Base-by-base conservation (phyloP, 73 alveolate genomes). In the Paramecium tetraurelia region DNA sequence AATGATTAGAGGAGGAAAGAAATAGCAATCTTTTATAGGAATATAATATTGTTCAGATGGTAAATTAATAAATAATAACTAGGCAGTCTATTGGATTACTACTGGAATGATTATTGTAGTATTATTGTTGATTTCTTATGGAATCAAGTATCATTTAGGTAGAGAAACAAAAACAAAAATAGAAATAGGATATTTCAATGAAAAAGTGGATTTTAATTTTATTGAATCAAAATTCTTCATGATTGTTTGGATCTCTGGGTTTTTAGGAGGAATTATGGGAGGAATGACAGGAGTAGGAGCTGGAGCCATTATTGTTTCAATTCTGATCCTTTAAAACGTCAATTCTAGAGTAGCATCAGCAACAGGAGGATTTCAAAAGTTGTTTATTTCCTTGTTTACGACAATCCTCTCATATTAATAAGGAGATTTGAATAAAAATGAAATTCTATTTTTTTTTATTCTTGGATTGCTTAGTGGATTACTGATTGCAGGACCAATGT, bases 321-420 rank as follows among this genome's bases (percentile, higher is more conserved):
- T 75, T 36, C 33, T 75, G 10, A 75, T 75, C 1, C 31, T 75
- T 4, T 31, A 36, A 14, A 44, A 44, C 11, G 59, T 75, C 14
- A 75, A 75, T 75, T 75, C 87, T 14, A 33, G 87, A 44, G 87
- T 75, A 14, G 87, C 87, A 33, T 75, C 87, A 4, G 87, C 87
- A 12, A 75, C 87, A n/a, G 58, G 59, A 14, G 87, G 87, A 75
- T 75, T 75, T 75, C 41, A 75, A 75, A 75, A 75, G 21, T 36
- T 75, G 8, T 75, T 75, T 20, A 75, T 75, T 14, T 29, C 87
- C 9, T 16, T 36, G 38, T 29, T 75, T 33, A 75, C 58, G 3
- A 40, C 59, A 33, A 36, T 36, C 27, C 68, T 36, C 18, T 36
- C 87, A 1, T 75, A 75, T 75, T 75, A 75, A 40, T 33, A 75